Percentiles rank a stretch among this genome's conserved stretches.
phyloP scores from a whole-genome alignment of 306 rosid species.

The Trichosanthes cucumerina region DNA sequence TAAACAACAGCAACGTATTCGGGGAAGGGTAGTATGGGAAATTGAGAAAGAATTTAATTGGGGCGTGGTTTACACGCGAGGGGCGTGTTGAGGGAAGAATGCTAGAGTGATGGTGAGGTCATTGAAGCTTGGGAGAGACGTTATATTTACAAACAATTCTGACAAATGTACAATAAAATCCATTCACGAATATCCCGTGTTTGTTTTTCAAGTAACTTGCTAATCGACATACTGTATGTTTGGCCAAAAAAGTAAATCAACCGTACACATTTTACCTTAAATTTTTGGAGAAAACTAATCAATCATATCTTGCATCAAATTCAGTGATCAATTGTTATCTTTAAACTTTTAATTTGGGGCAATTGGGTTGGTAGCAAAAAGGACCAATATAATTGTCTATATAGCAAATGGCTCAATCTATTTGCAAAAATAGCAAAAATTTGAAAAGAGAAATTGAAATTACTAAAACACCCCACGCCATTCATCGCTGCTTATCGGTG shows the following conservation, averaged over 20 bases:
- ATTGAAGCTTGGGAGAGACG: constrained; percentile 10
- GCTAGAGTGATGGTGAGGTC: not conserved
- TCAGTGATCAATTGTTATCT: not conserved
- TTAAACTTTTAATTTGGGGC: too few species aligned
- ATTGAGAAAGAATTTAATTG: not conserved
- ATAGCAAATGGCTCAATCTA: too few species aligned
- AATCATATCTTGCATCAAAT: too few species aligned
- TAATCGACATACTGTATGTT: not conserved
- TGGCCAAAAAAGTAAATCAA: not conserved
- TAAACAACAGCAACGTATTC: not conserved
- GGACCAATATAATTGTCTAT: too few species aligned
- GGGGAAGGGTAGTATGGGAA: not conserved
- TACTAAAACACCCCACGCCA: too few species aligned
- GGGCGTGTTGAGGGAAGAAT: not conserved
- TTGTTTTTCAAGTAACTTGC: not conserved
- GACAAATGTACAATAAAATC: constrained; percentile 2
- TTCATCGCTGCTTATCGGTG: too few species aligned
- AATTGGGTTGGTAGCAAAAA: too few species aligned
- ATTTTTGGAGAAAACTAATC: too few species aligned
- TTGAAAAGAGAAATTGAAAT: too few species aligned
- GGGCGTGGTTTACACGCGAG: not conserved
- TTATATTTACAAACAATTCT: constrained; percentile 2
- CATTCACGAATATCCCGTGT: not conserved
- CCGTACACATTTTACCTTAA: too few species aligned
- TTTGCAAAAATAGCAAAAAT: too few species aligned